Evolutionary conservation across 2,329 filamentous ascomycete genomes (phyloP).

Genomic region (Hypoxylon sp.): DNA sequence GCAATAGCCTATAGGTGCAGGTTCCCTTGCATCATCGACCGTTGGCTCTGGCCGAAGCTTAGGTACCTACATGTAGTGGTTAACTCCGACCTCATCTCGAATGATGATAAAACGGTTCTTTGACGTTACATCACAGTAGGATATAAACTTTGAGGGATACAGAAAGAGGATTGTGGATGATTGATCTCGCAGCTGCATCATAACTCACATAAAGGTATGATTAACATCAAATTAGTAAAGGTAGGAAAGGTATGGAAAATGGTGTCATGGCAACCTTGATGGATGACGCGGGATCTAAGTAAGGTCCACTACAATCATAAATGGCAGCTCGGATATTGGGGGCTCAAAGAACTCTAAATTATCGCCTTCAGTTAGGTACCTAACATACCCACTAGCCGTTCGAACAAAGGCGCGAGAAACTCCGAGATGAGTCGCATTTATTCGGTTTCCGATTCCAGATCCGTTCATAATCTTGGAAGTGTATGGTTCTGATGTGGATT

Average conservation of each 20-base stretch:
- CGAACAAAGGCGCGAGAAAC: slow-evolving; percentile 19
- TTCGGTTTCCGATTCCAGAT: slow-evolving; percentile 14
- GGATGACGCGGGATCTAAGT: not conserved
- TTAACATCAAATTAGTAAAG: not conserved
- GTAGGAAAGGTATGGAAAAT: not conserved
- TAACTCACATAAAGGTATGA: not conserved
- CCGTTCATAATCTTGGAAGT: not conserved
- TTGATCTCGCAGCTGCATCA: slow-evolving; percentile 4
- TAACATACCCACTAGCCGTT: not conserved
- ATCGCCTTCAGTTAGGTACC: not conserved
- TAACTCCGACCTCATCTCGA: slow-evolving; percentile 5
- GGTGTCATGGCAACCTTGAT: not conserved
- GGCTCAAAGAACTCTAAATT: not conserved
- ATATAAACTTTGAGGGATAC: not conserved
- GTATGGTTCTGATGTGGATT: slow-evolving; percentile 8
- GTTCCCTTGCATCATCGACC: slow-evolving; percentile 19
- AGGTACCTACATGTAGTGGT: no score
- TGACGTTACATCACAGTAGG: not conserved
- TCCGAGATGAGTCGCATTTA: slow-evolving; percentile 19
- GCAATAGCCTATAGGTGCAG: slow-evolving; percentile 8
- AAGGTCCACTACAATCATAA: not conserved
- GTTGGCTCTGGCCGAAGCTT: slow-evolving; percentile 16
- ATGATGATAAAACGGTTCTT: not conserved
- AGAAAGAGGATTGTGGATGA: not conserved
- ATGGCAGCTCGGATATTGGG: not conserved